Evolutionary conservation across 176 grass and related monocot genomes (phyloP).

Genomic region (Cenchrus fungigraminus): DNA sequence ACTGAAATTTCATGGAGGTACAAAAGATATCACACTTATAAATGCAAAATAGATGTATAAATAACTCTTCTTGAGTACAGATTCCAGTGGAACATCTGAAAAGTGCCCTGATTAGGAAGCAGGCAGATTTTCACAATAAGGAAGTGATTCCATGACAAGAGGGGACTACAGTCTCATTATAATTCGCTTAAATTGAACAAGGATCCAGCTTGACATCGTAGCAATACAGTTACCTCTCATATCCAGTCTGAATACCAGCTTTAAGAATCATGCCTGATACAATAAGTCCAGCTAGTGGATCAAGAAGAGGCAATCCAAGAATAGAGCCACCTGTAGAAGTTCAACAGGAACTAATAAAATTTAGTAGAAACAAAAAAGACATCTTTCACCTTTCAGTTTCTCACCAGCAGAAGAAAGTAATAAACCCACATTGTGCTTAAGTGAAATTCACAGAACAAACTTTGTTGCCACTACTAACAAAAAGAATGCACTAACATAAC

Average conservation of each 20-base stretch:
- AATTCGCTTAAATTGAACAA: slow-evolving; percentile 13
- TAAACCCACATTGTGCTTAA: slow-evolving; percentile 8
- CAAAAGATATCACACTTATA: neutral
- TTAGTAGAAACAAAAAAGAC: neutral
- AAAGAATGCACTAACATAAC: slow-evolving; percentile 26
- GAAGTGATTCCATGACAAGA: slow-evolving; percentile 10
- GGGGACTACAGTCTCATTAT: slow-evolving; percentile 16
- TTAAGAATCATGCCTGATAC: slow-evolving; percentile 96
- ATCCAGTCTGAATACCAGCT: slow-evolving; percentile 89
- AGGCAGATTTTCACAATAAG: neutral
- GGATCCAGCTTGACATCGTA: slow-evolving; percentile 24
- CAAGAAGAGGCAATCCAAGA: slow-evolving; percentile 81
- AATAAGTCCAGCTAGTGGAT: slow-evolving; percentile 91
- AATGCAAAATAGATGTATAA: neutral
- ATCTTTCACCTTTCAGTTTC: slow-evolving; percentile 1
- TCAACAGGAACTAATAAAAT: slow-evolving; percentile 16
- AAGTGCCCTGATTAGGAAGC: neutral
- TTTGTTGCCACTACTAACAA: neutral
- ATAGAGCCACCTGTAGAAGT: slow-evolving; percentile 77
- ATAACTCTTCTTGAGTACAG: neutral
- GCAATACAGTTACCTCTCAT: slow-evolving; percentile 66
- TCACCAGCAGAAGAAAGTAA: neutral
- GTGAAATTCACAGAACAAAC: slow-evolving; percentile 31
- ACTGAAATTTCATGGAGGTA: slow-evolving; percentile 2
- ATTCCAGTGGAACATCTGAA: neutral